Evolutionary conservation across 768 basidiomycete genomes (phyloP).

Genomic region (Xerocomellus amylosporus): DNA sequence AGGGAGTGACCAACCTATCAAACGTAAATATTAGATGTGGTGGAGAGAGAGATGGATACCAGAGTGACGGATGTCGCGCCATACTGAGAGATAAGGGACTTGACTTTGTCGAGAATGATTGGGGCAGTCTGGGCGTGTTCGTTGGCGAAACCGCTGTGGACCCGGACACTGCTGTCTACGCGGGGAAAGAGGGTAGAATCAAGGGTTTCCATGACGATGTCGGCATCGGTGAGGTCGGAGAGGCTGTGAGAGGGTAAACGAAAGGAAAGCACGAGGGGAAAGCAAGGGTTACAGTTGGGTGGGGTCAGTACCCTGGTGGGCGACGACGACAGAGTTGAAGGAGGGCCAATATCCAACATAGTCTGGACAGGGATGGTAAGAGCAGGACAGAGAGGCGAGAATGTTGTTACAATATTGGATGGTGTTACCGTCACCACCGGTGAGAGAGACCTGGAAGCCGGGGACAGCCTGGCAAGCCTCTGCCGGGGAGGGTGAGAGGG

Average conservation of each 20-base stretch:
- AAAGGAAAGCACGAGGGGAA: background rate
- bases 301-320: constrained; percentile 62
- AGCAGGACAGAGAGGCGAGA: background rate
- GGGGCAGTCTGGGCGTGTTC: constrained; percentile 48
- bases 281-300: constrained; percentile 42
- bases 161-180: constrained; percentile 39
- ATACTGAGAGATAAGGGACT: constrained; percentile 37
- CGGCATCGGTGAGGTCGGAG: constrained; percentile 50
- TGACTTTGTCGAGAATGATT: constrained; percentile 44
- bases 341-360: constrained; percentile 57
- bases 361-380: constrained; percentile 29
- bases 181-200: constrained; percentile 55
- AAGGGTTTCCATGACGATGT: constrained; percentile 40
- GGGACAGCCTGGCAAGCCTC: constrained; percentile 41
- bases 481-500: constrained; percentile 4
- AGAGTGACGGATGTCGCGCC: constrained; percentile 41
- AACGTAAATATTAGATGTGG: background rate
- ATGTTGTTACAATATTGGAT: constrained; percentile 45
- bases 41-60: constrained; percentile 24
- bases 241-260: constrained; percentile 30
- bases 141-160: constrained; percentile 54
- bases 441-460: constrained; percentile 33
- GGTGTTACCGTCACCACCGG: constrained; percentile 50
- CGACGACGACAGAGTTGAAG: constrained; percentile 52
- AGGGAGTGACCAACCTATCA: constrained; percentile 48